Evolutionary conservation across 352 stramenopile genomes (phyloP), one percentile per base, ranked within the genome.

Genomic region (Thalassiosira oceanica): DNA sequence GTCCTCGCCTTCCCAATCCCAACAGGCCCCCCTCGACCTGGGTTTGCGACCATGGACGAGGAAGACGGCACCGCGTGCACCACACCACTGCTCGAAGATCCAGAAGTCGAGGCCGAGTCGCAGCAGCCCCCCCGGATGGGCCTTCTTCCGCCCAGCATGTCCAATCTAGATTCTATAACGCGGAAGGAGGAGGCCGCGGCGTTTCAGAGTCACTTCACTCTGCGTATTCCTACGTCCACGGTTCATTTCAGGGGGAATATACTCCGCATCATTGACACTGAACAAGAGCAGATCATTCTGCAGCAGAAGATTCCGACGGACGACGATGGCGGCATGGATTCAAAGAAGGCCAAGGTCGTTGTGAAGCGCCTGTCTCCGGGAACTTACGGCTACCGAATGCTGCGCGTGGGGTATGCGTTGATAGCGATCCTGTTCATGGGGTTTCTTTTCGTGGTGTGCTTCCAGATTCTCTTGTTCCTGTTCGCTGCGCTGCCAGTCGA

Each of bases 391-490:
- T 46, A 66, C 43, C 35, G 46, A 1, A 27, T 33, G 1, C 61
- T 78, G 35, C 60, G 61, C 15, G 37, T 69, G 0, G 61, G 44
- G 23, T 78, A 78, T 16, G 63, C 68, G 5, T 46, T 78, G 18
- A 60, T 77, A n/a, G 62, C 70, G 10, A 53, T 81, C 28, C 52
- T 83, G n/a, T 67, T 69, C 26, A 28, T 51, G 26, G 74, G 65
- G 0, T 62, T 88, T 28, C 51, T 84, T 10, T 85, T 88, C 48
- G 65, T 86, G 31, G 84, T 88, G 39, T 85, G 76, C 36, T 68
- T 84, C 23, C 73, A 88, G 49, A 28, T 86, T 1, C 29, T 88
- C 2, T 37, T 88, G 5, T 85, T 88, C 53, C 44, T 86, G 4
- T 65, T 83, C 15, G 52, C 86, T n/a, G 66, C 74, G 36, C 23